Percentiles rank a stretch among this genome's conserved stretches.
Evolutionary conservation across 345 rosid genomes (phyloP).

Genomic region (Eutrema yunnanense): DNA sequence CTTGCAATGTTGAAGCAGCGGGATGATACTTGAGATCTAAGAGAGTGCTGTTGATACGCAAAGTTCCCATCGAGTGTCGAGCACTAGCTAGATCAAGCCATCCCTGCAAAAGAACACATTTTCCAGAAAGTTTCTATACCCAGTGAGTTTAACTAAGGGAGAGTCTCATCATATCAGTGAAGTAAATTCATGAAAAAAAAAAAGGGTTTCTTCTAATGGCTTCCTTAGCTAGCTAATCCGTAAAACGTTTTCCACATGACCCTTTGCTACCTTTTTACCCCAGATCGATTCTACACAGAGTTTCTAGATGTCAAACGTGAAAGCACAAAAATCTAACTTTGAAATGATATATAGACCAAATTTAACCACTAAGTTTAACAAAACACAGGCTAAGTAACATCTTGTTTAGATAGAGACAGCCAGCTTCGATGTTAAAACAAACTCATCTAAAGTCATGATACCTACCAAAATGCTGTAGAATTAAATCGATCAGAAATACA

Average conservation of each 20-base stretch:
- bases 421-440: not conserved
- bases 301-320: not conserved
- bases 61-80: conserved; percentile 86
- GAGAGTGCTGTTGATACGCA: conserved; percentile 62
- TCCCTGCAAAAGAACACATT: conserved; percentile 41
- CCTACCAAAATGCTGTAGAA: not conserved
- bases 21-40: conserved; percentile 70
- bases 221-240: not conserved
- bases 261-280: not conserved
- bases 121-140: not conserved
- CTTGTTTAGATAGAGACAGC: not conserved
- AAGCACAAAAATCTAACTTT: not conserved
- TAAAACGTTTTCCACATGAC: not conserved
- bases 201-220: not conserved
- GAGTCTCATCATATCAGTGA: not conserved
- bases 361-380: not conserved
- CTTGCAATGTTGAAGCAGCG: conserved; percentile 65
- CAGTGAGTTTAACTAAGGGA: not conserved
- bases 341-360: not conserved
- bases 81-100: conserved; percentile 93
- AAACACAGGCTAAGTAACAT: not conserved
- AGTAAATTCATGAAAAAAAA: not conserved
- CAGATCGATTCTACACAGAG: not conserved
- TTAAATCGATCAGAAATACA: not conserved
- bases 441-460: not conserved